Evolutionary conservation across 768 basidiomycete genomes (phyloP), one percentile per base, ranked within the genome.

Genomic region (Omphalotus guepiniiformis): DNA sequence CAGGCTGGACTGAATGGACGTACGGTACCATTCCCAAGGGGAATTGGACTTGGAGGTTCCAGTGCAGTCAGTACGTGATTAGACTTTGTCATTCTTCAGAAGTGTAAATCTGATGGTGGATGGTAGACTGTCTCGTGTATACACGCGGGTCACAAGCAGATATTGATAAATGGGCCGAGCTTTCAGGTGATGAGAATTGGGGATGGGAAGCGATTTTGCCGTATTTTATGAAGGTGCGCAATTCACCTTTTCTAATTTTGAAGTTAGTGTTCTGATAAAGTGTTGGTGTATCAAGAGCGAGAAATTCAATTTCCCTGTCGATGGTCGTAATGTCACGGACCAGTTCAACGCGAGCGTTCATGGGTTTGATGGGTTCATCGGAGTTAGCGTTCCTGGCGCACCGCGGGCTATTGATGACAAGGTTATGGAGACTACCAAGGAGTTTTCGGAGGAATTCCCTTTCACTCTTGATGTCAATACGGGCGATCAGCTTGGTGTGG

Each of bases 401-500:
- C 30, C 55, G 15, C 52, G 49, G 2, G 22, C 57, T 13, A 60
- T 65, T 29, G 65, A 67, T 47, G 42, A 46, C 15, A 57, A 56
- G 7, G 56, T 67, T 36, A 55, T 69, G 11, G 29, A 57, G 28
- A 63, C 65, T 11, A 59, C 64, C 1, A 22, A 60, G 32, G 53
- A 64, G n/a, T 42, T 59, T 2, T 27, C 30, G 19, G 34, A 52
- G 1, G 55, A 60, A 19, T 67, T 64, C 35, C 47, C 54, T 0
- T 57, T 43, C 39, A 58, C 61, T 29, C 16, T 54, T 21, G 67
- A 69, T 47, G 44, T 50, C 37, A 67, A 67, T 36, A 56, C 61
- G 0, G 67, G 67, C 11, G 49, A 39, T 16, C 62, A 62, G 1
- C 38, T 69, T 4, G 67, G 67, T n/a, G 50, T 66, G 15, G 57